These are phyloP conservation scores for Coffea eugenioides DNA, from an alignment of 257 asterid species.

Conservation along the genomic window DNA sequence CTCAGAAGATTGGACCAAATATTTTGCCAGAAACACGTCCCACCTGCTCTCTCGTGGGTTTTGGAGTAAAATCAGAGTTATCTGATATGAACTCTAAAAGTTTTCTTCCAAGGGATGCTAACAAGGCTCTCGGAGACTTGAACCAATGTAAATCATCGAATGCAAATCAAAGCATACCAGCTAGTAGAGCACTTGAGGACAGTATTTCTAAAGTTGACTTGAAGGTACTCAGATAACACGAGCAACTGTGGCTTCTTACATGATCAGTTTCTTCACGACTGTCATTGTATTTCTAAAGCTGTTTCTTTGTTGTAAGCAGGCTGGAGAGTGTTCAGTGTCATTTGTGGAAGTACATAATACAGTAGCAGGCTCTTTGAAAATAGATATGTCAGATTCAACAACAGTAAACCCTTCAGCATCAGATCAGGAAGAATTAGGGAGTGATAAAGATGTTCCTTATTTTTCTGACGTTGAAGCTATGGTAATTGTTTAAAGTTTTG, in stretches of 20 bases:
- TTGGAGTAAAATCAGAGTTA: constrained; percentile 42
- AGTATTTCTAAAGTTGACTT: constrained; percentile 41
- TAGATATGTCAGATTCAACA: constrained; percentile 40
- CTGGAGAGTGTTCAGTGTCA: constrained; percentile 38
- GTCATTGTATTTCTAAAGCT: constrained; percentile 13
- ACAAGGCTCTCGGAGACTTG: constrained; percentile 37
- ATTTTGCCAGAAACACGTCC: constrained; percentile 31
- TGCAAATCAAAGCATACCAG: constrained; percentile 33
- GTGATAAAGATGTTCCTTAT: constrained; percentile 86
- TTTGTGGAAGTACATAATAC: constrained; percentile 35
- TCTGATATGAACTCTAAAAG: constrained; percentile 34
- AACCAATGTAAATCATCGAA: constrained; percentile 37
- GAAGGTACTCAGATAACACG: constrained; percentile 33
- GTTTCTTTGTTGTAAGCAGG: constrained; percentile 41
- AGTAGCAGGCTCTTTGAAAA: constrained; percentile 41
- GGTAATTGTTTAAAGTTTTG: constrained; percentile 47
- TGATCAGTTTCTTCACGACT: constrained; percentile 19
- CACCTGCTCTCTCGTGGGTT: constrained; percentile 30
- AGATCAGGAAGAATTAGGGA: constrained; percentile 58
- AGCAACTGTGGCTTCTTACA: constrained; percentile 4
- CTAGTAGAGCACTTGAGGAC: constrained; percentile 37
- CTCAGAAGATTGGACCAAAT: constrained; percentile 48
- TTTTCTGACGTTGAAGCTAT: constrained; percentile 94
- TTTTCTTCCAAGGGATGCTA: constrained; percentile 39
- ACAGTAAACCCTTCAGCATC: constrained; percentile 45